Evolutionary conservation across 2,329 filamentous ascomycete genomes (phyloP), one percentile per base, ranked within the genome.

Genomic region (Exophiala lecanii-corni): DNA sequence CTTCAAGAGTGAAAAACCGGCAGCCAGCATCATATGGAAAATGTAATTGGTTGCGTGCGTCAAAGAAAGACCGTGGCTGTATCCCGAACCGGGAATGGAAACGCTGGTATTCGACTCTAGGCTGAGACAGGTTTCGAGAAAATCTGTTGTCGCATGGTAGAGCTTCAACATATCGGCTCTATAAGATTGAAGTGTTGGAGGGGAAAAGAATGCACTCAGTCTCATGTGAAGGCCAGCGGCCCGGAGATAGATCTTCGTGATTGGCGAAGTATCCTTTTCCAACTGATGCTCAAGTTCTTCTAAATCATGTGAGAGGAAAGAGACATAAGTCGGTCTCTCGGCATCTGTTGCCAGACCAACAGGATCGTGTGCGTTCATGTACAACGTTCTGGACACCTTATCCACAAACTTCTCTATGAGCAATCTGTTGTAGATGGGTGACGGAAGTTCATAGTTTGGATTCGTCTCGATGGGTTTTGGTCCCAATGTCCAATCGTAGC

Each of bases 21-120:
- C 78, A 2, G 79, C 80, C 19, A 83, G 70, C 58, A 82, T 75
- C 71, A 83, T 82, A 59, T 83, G 79, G 57, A 81, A 77, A 43
- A 84, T 72, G 57, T 83, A 82, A 54, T 75, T 80, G 13, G 73
- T 73, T 45, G 79, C 74, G 45, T 69, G 68, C 9, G 79, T 62
- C 23, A 73, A 65, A 5, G 70, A 66, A 1, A 72, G 68, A 18
- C 62, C 59, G 25, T 55, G 55, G 25, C 39, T 59, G 36, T 38
- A 58, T 36, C 39, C 51, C 10, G 54, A 55, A 12, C 33, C 33
- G n/a, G 52, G 48, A 16, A 55, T 32, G 31, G 42, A 49, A 15
- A 68, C 61, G 15, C 63, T 62, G 7, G 62, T 67, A 49, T 66
- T 67, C 28, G 47, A 51, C 34, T 55, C 67, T 15, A 71, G 54